A percentile compares a stretch with the other conserved stretches of the same genome.
Evolutionary conservation across 495 filamentous ascomycete genomes (phyloP).

Genomic region (Lindgomyces ingoldianus): DNA sequence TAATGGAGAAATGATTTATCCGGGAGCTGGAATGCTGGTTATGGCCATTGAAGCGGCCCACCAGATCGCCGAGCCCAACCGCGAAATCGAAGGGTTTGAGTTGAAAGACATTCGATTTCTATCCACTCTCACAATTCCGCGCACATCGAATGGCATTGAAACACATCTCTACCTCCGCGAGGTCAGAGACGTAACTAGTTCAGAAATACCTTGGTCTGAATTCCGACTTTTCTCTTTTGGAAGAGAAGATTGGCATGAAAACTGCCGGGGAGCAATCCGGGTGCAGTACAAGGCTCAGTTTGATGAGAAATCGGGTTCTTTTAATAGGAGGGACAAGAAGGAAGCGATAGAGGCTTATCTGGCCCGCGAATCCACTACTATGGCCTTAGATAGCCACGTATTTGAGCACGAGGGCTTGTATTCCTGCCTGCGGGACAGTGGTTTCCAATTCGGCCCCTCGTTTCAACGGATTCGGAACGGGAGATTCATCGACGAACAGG

Average conservation of each 20-base stretch:
- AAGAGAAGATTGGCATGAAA: background rate
- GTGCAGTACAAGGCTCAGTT: slow-evolving; percentile 13
- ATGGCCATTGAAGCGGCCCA: slow-evolving; percentile 29
- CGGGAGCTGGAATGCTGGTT: slow-evolving; percentile 25
- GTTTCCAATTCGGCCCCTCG: slow-evolving; percentile 11
- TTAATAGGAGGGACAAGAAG: background rate
- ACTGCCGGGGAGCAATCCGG: slow-evolving; percentile 14
- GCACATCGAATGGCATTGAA: slow-evolving; percentile 6
- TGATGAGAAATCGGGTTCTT: background rate
- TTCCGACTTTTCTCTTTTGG: background rate
- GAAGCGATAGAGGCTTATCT: background rate
- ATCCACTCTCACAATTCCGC: background rate
- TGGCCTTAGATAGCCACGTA: background rate
- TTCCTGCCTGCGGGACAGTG: background rate
- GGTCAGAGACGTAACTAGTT: no score
- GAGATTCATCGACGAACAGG: background rate
- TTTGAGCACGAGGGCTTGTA: slow-evolving; percentile 4
- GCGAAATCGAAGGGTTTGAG: background rate
- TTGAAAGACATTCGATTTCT: slow-evolving; percentile 8
- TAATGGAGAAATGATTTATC: slow-evolving; percentile 19
- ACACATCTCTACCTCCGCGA: slow-evolving; percentile 15
- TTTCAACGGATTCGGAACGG: slow-evolving; percentile 8
- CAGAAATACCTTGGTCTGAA: background rate
- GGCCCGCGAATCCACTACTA: background rate
- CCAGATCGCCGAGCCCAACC: background rate